Percentiles rank a stretch among this genome's conserved stretches.
phyloP scores from a whole-genome alignment of 257 asterid species.

The Jasminum sambac region DNA sequence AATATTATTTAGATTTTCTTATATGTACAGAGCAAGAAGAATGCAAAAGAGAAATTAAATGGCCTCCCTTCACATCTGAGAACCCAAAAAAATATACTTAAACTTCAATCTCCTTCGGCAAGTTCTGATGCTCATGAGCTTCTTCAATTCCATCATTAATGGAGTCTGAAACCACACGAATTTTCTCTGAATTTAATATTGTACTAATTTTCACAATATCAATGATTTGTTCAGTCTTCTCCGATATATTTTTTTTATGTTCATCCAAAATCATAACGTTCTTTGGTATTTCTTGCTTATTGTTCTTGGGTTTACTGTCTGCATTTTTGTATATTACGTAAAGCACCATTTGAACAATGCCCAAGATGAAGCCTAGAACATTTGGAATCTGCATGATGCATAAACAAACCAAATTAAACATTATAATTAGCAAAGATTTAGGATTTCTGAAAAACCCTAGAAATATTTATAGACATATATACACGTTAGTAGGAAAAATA shows the following conservation, averaged over 20 bases:
- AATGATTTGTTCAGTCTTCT: slow-evolving; percentile 31
- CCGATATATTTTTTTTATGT: slow-evolving; percentile 24
- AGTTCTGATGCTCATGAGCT: slow-evolving; percentile 3
- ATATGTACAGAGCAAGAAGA: not conserved
- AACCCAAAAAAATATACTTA: not conserved
- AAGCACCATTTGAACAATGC: slow-evolving; percentile 53
- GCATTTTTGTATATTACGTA: slow-evolving; percentile 46
- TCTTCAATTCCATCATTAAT: slow-evolving; percentile 15
- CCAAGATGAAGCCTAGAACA: slow-evolving; percentile 63
- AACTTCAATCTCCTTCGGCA: slow-evolving; percentile 15
- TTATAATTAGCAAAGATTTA: not conserved
- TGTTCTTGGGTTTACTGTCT: slow-evolving; percentile 6
- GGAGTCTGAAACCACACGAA: slow-evolving; percentile 26
- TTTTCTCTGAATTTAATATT: slow-evolving; percentile 30
- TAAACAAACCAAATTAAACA: not conserved
- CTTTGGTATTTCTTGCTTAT: slow-evolving; percentile 21
- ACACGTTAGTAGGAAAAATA: too few species aligned
- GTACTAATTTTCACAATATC: slow-evolving; percentile 39
- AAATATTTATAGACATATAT: too few species aligned
- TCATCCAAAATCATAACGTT: slow-evolving; percentile 35
- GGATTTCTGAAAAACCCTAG: too few species aligned
- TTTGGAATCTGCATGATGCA: slow-evolving; percentile 51
- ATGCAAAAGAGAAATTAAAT: not conserved
- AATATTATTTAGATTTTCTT: not conserved
- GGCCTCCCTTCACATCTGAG: too few species aligned